phyloP scores from a whole-genome alignment of 768 basidiomycete genomes.

The Pholiota microspora region DNA sequence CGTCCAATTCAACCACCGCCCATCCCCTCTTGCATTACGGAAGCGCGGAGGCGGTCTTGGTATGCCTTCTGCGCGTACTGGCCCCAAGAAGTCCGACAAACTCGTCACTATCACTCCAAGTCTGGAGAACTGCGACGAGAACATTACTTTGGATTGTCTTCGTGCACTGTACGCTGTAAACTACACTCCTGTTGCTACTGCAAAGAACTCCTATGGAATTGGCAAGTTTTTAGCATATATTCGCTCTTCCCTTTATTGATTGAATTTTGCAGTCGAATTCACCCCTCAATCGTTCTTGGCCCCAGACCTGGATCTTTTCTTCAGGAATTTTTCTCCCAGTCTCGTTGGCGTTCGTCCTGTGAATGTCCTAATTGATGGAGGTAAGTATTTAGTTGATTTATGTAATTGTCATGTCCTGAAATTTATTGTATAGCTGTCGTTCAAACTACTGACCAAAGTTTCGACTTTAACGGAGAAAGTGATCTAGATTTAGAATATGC shows the following conservation, averaged over 20 bases:
- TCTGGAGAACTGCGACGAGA: slow-evolving; percentile 23
- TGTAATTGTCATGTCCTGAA: neutral
- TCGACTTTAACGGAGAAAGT: slow-evolving; percentile 52
- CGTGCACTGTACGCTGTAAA: slow-evolving; percentile 25
- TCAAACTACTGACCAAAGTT: slow-evolving; percentile 39
- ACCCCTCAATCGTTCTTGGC: slow-evolving; percentile 26
- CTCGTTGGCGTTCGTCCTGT: slow-evolving; percentile 35
- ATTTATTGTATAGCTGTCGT: slow-evolving; percentile 29
- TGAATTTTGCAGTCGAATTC: slow-evolving; percentile 20
- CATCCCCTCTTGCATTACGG: slow-evolving; percentile 19
- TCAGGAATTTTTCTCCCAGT: slow-evolving; percentile 34
- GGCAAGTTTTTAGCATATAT: slow-evolving; percentile 12
- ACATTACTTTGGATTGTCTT: slow-evolving; percentile 28
- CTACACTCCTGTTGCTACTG: slow-evolving; percentile 24
- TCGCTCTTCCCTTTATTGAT: neutral
- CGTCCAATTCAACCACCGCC: slow-evolving; percentile 36
- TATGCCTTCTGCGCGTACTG: slow-evolving; percentile 18
- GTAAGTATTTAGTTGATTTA: slow-evolving; percentile 11
- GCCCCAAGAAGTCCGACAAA: slow-evolving; percentile 25
- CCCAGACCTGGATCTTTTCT: slow-evolving; percentile 22
- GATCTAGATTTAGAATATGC: slow-evolving; percentile 57
- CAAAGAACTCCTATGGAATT: slow-evolving; percentile 27
- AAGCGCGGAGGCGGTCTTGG: slow-evolving; percentile 24
- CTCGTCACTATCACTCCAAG: slow-evolving; percentile 21
- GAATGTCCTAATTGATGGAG: slow-evolving; percentile 23